Evolutionary conservation across 2,329 filamentous ascomycete species (phyloP).

Genomic region (Orbilia oligospora): DNA sequence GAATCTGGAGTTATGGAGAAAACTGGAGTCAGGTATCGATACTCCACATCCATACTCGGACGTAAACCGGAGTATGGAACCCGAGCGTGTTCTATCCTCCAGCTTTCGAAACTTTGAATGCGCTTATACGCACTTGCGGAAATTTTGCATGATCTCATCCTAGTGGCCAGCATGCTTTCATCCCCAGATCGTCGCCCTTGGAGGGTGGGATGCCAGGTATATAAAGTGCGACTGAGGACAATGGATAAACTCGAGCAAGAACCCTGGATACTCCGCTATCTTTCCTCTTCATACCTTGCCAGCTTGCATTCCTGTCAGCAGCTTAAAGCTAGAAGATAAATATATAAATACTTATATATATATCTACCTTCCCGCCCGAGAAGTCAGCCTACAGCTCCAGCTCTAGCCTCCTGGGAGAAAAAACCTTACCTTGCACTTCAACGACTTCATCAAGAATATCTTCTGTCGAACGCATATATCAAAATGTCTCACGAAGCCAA

Average conservation of each 20-base stretch:
- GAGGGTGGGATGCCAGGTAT: conserved; percentile 55
- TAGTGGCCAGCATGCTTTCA: conserved; percentile 53
- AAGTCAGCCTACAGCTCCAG: conserved; percentile 16
- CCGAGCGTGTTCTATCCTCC: conserved; percentile 45
- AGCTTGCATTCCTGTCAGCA: conserved; percentile 45
- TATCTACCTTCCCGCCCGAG: conserved; percentile 33
- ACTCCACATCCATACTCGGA: conserved; percentile 58
- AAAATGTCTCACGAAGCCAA: conserved; percentile 48
- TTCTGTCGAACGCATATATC: conserved; percentile 30
- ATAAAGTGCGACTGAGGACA: conserved; percentile 44
- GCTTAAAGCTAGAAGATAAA: conserved; percentile 27
- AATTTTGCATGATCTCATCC: conserved; percentile 61
- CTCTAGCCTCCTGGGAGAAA: conserved; percentile 35
- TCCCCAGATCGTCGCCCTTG: conserved; percentile 53
- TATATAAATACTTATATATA: conserved; percentile 51
- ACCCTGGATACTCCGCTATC: conserved; percentile 57
- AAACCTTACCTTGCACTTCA: conserved; percentile 25
- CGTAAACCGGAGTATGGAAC: conserved; percentile 59
- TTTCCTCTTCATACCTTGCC: conserved; percentile 51
- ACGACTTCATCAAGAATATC: conserved; percentile 37
- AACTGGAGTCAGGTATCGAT: conserved; percentile 56
- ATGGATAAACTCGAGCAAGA: conserved; percentile 57
- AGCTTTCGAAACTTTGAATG: conserved; percentile 33
- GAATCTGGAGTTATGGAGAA: conserved; percentile 54
- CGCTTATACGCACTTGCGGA: conserved; percentile 58